Conservation (phyloP, 352 stramenopile species). For the Plasmopara muralis region DNA sequence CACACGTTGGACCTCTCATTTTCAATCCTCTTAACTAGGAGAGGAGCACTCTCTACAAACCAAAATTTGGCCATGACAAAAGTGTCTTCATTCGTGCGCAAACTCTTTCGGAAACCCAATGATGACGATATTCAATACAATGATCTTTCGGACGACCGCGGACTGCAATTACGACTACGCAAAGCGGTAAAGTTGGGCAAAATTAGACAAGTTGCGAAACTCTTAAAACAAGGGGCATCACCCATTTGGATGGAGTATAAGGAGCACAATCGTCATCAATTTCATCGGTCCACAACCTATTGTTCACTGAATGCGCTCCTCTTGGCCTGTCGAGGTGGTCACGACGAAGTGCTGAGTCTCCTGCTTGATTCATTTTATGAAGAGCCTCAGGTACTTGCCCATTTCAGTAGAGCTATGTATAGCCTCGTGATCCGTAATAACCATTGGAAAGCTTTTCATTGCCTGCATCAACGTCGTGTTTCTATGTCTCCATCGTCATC, state of each 20-base stretch:
- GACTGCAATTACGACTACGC: constrained; percentile 44
- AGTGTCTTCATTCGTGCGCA: constrained; percentile 39
- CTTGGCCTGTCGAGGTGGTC: constrained; percentile 46
- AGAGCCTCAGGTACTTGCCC: constrained; percentile 30
- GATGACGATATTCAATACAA: not conserved
- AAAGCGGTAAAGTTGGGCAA: constrained; percentile 46
- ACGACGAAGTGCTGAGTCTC: constrained; percentile 44
- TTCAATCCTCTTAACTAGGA: not conserved
- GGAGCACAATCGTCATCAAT: constrained; percentile 4
- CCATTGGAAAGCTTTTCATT: constrained; percentile 58
- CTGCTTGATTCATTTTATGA: constrained; percentile 58
- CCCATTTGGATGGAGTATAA: constrained; percentile 46
- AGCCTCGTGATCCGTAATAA: constrained; percentile 50
- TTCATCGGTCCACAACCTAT: constrained; percentile 7
- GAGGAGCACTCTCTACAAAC: not conserved
- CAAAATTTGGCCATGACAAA: constrained; percentile 24
- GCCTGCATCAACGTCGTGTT: constrained; percentile 38
- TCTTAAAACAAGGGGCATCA: constrained; percentile 52
- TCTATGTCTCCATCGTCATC: constrained; percentile 23
- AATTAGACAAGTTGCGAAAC: constrained; percentile 35
- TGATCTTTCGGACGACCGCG: constrained; percentile 1
- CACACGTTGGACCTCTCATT: not conserved
- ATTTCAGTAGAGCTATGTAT: constrained; percentile 64
- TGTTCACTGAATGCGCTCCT: constrained; percentile 53
- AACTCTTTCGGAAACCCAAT: constrained; percentile 39